Evolutionary conservation across 371 early-diverging fungal species (phyloP).

Genomic region (Dinochytrium kinnereticum): DNA sequence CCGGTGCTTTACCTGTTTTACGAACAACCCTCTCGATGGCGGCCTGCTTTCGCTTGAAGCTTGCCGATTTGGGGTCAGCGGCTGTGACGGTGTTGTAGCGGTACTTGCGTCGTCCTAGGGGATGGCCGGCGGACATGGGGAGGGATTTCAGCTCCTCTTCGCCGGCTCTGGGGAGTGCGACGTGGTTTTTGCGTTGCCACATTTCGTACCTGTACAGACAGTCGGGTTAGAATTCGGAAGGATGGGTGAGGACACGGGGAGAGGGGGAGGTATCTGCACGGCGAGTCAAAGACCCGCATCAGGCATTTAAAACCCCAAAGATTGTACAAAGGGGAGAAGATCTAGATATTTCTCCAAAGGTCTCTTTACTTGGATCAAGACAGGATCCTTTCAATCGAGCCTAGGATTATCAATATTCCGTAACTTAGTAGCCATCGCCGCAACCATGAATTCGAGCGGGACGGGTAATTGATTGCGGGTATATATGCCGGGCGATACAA

Average conservation of each 20-base stretch:
- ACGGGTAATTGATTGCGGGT: slow-evolving; percentile 28
- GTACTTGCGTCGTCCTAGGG: slow-evolving; percentile 36
- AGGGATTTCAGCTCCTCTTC: slow-evolving; percentile 76
- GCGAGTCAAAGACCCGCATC: too few species aligned
- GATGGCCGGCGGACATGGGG: not conserved
- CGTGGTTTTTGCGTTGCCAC: slow-evolving; percentile 88
- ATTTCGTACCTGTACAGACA: slow-evolving; percentile 72
- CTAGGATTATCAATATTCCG: slow-evolving; percentile 13
- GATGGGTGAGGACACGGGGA: too few species aligned
- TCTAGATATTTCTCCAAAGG: too few species aligned
- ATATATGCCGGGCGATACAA: not conserved
- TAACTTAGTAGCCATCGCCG: slow-evolving; percentile 22
- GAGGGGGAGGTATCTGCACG: too few species aligned
- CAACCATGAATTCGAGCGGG: slow-evolving; percentile 17
- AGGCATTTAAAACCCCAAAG: too few species aligned
- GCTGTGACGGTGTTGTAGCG: slow-evolving; percentile 49
- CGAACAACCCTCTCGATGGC: slow-evolving; percentile 31
- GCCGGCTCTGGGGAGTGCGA: slow-evolving; percentile 80
- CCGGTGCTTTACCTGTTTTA: slow-evolving; percentile 31
- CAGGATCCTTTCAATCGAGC: not conserved
- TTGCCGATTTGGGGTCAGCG: slow-evolving; percentile 62
- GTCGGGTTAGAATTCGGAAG: too few species aligned
- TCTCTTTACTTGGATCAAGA: too few species aligned
- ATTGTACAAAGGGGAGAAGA: too few species aligned
- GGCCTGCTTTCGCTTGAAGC: slow-evolving; percentile 52